These are phyloP conservation scores for Fusarium scirpi DNA, from an alignment of 2,329 filamentous ascomycete genomes.

Conservation along the genomic window DNA sequence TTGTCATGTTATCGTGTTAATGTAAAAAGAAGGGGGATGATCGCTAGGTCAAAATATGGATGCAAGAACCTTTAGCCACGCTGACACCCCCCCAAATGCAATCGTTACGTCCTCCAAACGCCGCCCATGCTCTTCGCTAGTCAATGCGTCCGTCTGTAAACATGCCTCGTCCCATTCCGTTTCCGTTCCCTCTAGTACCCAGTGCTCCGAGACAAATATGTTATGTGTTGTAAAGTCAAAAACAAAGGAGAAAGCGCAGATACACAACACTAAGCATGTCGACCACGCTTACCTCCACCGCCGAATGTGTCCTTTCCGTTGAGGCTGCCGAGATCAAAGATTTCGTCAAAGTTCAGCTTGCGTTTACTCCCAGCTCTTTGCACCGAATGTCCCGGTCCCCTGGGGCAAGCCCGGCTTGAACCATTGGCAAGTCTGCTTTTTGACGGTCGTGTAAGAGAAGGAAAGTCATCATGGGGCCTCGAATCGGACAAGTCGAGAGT, in stretches of 20 bases:
- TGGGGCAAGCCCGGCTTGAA: constrained; percentile 42
- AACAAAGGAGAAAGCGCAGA: constrained; percentile 23
- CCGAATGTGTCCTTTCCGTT: constrained; percentile 71
- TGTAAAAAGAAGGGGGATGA: constrained; percentile 31
- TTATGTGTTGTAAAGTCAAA: constrained; percentile 25
- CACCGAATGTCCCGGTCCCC: constrained; percentile 61
- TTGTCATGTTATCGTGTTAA: constrained; percentile 34
- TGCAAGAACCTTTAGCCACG: constrained; percentile 28
- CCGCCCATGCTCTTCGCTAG: constrained; percentile 53
- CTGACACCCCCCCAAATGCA: constrained; percentile 46
- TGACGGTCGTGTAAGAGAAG: constrained; percentile 46
- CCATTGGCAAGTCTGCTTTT: constrained; percentile 48
- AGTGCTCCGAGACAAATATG: constrained; percentile 38
- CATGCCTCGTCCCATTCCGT: constrained; percentile 48
- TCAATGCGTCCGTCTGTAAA: constrained; percentile 52
- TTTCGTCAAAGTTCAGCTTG: constrained; percentile 78
- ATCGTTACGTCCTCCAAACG: constrained; percentile 53
- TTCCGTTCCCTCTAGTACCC: constrained; percentile 42
- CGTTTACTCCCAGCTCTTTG: constrained; percentile 78
- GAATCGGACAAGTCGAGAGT: constrained; percentile 70
- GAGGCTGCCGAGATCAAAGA: constrained; percentile 75
- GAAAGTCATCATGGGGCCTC: constrained; percentile 55
- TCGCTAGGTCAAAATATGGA: constrained; percentile 32
- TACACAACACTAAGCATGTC: constrained; percentile 55
- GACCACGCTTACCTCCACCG: constrained; percentile 62